Evolutionary conservation across 805 yeast species (phyloP).

Genomic region (Nakazawaea populi): DNA sequence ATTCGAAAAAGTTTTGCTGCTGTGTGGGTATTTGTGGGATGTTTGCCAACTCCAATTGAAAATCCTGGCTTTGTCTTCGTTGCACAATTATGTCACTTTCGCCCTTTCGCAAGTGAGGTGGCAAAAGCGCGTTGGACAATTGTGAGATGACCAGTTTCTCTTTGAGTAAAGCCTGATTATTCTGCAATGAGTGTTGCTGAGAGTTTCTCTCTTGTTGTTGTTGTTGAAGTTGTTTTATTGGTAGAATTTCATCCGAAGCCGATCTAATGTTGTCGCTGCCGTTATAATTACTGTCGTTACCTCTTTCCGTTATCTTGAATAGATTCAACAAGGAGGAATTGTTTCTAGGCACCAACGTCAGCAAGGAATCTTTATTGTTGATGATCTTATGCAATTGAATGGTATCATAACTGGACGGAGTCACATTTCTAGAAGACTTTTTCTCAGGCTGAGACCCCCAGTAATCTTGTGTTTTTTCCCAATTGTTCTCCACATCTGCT

Average conservation of each 20-base stretch:
- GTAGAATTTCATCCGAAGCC: not conserved
- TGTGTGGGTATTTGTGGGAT: not conserved
- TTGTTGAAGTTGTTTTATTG: not conserved
- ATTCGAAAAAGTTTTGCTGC: not conserved
- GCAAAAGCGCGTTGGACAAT: constrained; percentile 8
- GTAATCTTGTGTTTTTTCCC: too few species aligned
- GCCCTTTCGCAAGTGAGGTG: constrained; percentile 11
- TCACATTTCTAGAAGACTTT: not conserved
- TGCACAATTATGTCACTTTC: constrained; percentile 7
- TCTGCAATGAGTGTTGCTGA: not conserved
- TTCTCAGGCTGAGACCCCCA: too few species aligned
- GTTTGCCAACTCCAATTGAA: not conserved
- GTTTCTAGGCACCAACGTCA: constrained; percentile 4
- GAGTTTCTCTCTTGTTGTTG: not conserved
- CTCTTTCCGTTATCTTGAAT: constrained; percentile 1
- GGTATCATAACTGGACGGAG: not conserved
- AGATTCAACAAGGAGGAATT: not conserved
- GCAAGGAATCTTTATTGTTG: constrained; percentile 10
- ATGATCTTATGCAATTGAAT: not conserved
- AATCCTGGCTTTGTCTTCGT: not conserved
- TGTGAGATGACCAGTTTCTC: constrained; percentile 5
- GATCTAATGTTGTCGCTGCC: too few species aligned
- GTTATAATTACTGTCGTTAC: too few species aligned
- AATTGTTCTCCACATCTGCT: too few species aligned
- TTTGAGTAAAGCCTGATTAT: constrained; percentile 1